Evolutionary conservation across 2,329 filamentous ascomycete species (phyloP).

Genomic region (Blumeriella jaapii): DNA sequence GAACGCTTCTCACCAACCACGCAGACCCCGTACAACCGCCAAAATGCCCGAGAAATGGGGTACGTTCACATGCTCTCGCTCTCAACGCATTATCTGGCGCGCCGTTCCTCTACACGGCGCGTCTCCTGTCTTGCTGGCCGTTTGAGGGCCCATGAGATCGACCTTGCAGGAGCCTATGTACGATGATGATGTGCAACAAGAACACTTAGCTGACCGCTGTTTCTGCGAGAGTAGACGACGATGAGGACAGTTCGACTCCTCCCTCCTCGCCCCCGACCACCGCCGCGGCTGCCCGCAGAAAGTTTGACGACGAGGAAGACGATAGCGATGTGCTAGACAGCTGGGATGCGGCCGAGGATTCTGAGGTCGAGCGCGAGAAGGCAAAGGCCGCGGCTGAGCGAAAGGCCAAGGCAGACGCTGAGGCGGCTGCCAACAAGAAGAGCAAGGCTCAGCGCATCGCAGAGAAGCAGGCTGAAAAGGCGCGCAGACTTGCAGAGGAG

Average conservation of each 20-base stretch:
- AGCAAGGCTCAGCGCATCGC: constrained; percentile 76
- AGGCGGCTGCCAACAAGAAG: constrained; percentile 85
- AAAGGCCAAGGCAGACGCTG: constrained; percentile 81
- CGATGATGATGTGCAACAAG: constrained; percentile 13
- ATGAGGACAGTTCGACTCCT: constrained; percentile 40
- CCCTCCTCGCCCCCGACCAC: constrained; percentile 25
- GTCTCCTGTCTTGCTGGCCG: constrained; percentile 3
- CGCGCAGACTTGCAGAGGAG: constrained; percentile 40
- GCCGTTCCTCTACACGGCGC: constrained; percentile 2
- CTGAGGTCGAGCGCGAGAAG: constrained; percentile 93
- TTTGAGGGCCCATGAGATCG: constrained; percentile 16
- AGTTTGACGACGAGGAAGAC: constrained; percentile 90
- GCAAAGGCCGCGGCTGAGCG: constrained; percentile 73
- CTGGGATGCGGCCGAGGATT: constrained; percentile 96
- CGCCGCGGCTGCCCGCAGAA: constrained; percentile 31
- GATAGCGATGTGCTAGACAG: constrained; percentile 81
- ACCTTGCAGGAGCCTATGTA: constrained; percentile 19
- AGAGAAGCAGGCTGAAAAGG: constrained; percentile 56
- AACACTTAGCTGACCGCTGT: constrained; percentile 23
- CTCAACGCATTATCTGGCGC: constrained; percentile 14
- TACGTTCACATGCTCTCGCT: constrained; percentile 21
- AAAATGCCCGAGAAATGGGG: constrained; percentile 28
- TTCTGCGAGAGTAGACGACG: constrained; percentile 27
- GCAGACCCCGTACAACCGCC: constrained; percentile 1
- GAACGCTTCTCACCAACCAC: not conserved